Base-by-base conservation (phyloP, 192 early-diverging fungal species). In the Coemansia sp. region DNA sequence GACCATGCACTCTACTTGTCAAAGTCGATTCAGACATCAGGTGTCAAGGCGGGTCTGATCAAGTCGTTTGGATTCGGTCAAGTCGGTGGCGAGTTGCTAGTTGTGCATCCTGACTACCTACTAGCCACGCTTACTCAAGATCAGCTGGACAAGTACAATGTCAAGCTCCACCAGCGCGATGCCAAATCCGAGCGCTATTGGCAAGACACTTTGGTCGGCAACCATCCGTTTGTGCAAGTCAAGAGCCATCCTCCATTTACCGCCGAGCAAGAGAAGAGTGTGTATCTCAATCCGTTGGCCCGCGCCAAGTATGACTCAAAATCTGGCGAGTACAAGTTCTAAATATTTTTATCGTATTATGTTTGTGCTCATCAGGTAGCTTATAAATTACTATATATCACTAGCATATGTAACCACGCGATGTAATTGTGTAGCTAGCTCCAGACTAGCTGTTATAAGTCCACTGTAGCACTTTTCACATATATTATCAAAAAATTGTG, bases 51-150 rank as follows among this genome's bases (percentile, higher is more conserved):
- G n/a, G 93, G 87, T 77, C 67, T 95, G 53, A 86, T 96, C 70
- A 96, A 95, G 82, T 90, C 88, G 30, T 96, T 96, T 75, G 93
- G 95, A 62, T 96, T 96, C 82, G 95, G 95, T 40, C 95, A 96
- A 82, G 93, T 91, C 52, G 95, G 95, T 64, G 93, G 91, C 74
- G 95, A 96, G 75, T 71, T 94, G 14, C 84, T 96, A 3, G 78
- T 96, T 53, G 74, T 96, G 32, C 93, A 95, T 84, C 90, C 95
- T 19, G 92, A 95, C 73, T 96, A 94, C 76, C 71, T 94, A 28
- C 85, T 94, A n/a, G 91, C 84, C 53, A 87, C 90, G 33, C 76
- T 96, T 28, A 87, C 89, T 66, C 85, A 89, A 43, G 64, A 79
- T 53, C 87, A 87, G 64, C 94, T 91, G 67, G 80, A 87, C 28